Evolutionary conservation across 2,329 filamentous ascomycete genomes (phyloP), one percentile per base, ranked within the genome.

Genomic region (Alternaria sp.): DNA sequence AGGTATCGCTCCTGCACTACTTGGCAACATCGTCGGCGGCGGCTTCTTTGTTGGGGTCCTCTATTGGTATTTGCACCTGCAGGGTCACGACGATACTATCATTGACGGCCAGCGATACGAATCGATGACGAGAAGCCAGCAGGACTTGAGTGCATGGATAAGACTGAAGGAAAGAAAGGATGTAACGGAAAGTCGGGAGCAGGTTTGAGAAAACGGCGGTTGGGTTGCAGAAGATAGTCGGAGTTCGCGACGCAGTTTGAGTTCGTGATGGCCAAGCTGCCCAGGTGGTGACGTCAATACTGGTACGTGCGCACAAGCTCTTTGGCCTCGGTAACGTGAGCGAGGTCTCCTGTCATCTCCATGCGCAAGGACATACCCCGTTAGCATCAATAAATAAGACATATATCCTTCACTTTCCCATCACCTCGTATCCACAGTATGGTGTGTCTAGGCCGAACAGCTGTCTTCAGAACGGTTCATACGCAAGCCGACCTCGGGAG

Each of bases 11-110:
- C 73, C 73, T 3, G 66, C 72, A 5, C 21, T 66, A 6, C 28
- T 74, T 11, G 71, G 71, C 3, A 75, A 74, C 17, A 70, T 73
- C 28, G 44, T 75, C 8, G 70, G 70, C 11, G 69, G 70, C 19
- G 52, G 59, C 21, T 45, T 61, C n/a, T 61, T 61, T 30, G 59
- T 61, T 9, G 59, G 52, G 8, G 44, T 43, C 6, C 47, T 61
- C 43, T 61, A 57, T 15, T 61, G 54, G 43, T 61, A 61, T 46
- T 17, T 61, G 36, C 59, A 61, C 32, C 15, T 61, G 1, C 59
- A 61, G 44, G 59, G 59, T 25, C 51, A 61, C 11, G 51, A 50
- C 4, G 59, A 61, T 5, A 23, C 45, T 2, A 25, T 32, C 28
- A 57, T 61, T 26, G 51, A 61, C 21, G 59, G 59, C 7, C 40